Evolutionary conservation across 1,284 basidiomycete species (phyloP), one percentile per base, ranked within the genome.

Genomic region (Coriolopsis trogii): DNA sequence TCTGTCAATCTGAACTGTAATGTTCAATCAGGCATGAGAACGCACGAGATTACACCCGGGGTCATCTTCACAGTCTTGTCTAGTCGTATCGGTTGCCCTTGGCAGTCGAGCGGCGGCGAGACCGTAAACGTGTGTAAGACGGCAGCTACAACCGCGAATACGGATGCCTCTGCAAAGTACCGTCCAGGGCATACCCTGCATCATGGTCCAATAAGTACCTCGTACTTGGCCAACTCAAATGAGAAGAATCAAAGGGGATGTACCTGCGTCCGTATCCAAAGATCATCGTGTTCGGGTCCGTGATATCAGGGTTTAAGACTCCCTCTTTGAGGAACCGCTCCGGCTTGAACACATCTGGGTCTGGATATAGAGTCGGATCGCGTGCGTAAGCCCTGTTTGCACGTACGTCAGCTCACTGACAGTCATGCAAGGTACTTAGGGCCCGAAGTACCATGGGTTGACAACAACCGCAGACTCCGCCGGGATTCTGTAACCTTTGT

Each of bases 401-500:
- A 31, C n/a, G 21, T 28, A 12, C 10, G 21, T 41, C 40, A 41
- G 25, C 3, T 26, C 21, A 33, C 7, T 21, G 24, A n/a, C 30
- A 23, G 15, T 18, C 2, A 9, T 9, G 3, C 23, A 38, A 21
- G 23, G n/a, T 18, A 16, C 0, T 26, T n/a, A 33, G 46, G n/a
- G 36, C 7, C 47, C n/a, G n/a, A n/a, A n/a, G 31, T n/a, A 61
- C 62, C 59, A 62, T 16, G 30, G 31, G 20, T 61, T 62, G 12
- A 37, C 43, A 13, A 64, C 51, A 16, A 63, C 37, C 4, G 46
- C 44, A 1, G 60, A 34, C 12, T 62, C 62, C 2, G 44, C 47
- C 4, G 64, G 62, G 23, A 66, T 59, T 26, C 48, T 46, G 34
- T 51, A 57, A 2, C 58, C 63, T 8, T 46, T 16, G 28, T 53